Evolutionary conservation across 305 asterid species (phyloP).

Genomic region (Ruellia speciosa): DNA sequence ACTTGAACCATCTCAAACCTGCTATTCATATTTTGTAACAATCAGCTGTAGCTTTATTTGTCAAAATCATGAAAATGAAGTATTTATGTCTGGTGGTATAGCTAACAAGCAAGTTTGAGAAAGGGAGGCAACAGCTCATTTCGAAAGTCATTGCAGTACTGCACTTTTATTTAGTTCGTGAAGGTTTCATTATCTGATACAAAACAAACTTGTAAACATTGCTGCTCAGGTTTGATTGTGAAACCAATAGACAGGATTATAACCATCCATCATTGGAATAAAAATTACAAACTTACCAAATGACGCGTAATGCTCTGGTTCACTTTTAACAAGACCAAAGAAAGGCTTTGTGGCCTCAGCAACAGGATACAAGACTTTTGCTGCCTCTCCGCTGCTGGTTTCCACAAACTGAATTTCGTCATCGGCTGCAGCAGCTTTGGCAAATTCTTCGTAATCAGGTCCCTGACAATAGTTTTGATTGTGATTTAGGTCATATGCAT

Average conservation of each 20-base stretch:
- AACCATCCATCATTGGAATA: background rate
- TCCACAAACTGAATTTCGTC: conserved; percentile 78
- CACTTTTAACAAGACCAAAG: conserved; percentile 75
- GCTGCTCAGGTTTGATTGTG: no score
- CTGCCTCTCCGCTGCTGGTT: conserved; percentile 56
- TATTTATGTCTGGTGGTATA: no score
- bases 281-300: conserved; percentile 46
- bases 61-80: no score
- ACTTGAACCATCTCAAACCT: no score
- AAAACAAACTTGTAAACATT: background rate
- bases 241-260: background rate
- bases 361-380: conserved; percentile 47
- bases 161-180: background rate
- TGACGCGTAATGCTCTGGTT: conserved; percentile 67
- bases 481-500: conserved; percentile 16
- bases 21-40: no score
- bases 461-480: conserved; percentile 40
- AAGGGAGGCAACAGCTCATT: background rate
- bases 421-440: conserved; percentile 66
- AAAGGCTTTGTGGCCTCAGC: conserved; percentile 32
- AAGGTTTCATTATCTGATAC: background rate
- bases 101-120: no score
- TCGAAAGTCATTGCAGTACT: background rate
- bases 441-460: conserved; percentile 53
- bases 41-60: no score